Evolutionary conservation across 1,284 basidiomycete genomes (phyloP), one percentile per base, ranked within the genome.

Genomic region (Irpex lacteus): DNA sequence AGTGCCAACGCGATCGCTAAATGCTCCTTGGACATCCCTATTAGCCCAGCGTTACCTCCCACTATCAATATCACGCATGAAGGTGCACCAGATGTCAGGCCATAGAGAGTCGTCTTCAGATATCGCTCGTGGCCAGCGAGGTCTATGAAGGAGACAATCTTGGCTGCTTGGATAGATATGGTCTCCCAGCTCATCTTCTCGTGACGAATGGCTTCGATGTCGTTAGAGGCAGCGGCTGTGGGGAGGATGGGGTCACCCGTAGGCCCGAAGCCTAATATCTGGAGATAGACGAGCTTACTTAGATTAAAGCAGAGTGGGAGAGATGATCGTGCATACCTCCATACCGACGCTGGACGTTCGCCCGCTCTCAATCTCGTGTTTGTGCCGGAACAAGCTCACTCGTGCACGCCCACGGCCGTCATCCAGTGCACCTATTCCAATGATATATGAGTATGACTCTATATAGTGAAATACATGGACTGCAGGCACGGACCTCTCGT

Each of bases 11-110:
- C 91, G 63, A 99, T 96, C 1, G 97, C 95, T 13, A 98, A 81
- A 76, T 98, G 97, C 75, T 97, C 95, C 76, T 98, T 98, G 34
- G 94, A 96, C 97, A 98, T 98, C 56, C 98, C 98, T 65, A 98
- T 98, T 58, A 99, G 76, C 5, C 91, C 91, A 1, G 98, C 97
- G 74, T 99, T 99, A 1, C 90, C 96, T 36, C 96, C 98, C 9
- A 99, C 94, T 81, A 98, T 97, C 60, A 99, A 82, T 69, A 98
- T 89, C 15, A 98, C 95, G 76, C 96, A 98, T 63, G 98, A 98
- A 0, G 97, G 96, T 1, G 95, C 89, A 38, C 94, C 95, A 6
- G 96, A 97, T 0, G 96, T 98, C 65, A 98, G 78, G 0, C 97
- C 97, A 70, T 97, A 98, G 55, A 99, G 80, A 4, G 97, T 99